These are phyloP conservation scores for Odonthalia washingtoniensis DNA, from an alignment of 31 red algal species.

Conservation along the genomic window DNA sequence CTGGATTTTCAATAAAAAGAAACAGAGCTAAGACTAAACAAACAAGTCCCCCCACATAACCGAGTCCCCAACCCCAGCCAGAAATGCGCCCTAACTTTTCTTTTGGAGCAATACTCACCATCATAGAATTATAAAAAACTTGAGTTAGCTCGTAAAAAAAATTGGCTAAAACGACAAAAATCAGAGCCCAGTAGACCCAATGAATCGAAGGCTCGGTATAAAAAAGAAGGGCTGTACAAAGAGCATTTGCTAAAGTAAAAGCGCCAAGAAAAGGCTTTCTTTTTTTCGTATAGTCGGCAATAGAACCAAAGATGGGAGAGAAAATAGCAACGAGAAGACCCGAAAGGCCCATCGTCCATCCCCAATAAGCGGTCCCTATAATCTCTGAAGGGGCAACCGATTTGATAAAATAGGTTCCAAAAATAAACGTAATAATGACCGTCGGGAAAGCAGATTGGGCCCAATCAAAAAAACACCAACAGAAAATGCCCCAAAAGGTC, in stretches of 20 bases:
- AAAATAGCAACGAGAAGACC: background rate
- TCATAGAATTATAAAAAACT: slow-evolving; percentile 8
- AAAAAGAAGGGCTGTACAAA: background rate
- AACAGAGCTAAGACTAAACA: background rate
- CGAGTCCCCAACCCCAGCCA: slow-evolving; percentile 26
- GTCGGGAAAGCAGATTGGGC: slow-evolving; percentile 7
- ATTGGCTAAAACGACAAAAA: slow-evolving; percentile 1
- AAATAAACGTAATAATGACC: slow-evolving; percentile 24
- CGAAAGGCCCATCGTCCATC: background rate
- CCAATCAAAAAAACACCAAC: slow-evolving; percentile 43
- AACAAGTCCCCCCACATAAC: slow-evolving; percentile 12
- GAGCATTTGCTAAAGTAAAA: background rate
- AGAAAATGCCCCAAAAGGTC: too few relatives aligned
- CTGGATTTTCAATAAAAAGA: background rate
- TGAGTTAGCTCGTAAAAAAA: background rate
- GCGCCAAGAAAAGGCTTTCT: slow-evolving; percentile 1
- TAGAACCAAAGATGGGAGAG: background rate
- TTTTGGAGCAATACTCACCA: background rate
- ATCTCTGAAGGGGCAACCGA: background rate
- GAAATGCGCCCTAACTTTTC: background rate
- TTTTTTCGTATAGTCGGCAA: background rate
- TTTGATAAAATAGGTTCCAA: slow-evolving; percentile 13
- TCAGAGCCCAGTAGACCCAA: background rate
- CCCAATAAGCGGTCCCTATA: background rate
- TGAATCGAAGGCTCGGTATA: background rate